These are phyloP conservation scores for Naganishia vishniacii DNA, from an alignment of 768 basidiomycete species.

Conservation along the genomic window DNA sequence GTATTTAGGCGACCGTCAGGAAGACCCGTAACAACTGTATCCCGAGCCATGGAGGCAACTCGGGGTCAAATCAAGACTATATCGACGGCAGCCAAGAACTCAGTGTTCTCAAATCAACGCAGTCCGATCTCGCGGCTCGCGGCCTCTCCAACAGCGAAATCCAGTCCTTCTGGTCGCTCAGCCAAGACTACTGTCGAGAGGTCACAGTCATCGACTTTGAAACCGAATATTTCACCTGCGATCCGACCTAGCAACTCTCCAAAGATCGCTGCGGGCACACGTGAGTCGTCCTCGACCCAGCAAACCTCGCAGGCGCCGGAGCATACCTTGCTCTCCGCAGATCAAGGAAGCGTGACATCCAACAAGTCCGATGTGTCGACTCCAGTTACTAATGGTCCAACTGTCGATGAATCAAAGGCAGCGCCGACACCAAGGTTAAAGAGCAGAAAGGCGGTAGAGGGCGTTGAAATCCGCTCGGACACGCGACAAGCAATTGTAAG, in stretches of 20 bases:
- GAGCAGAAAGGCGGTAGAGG: slow-evolving; percentile 19
- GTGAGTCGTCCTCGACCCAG: too few species aligned
- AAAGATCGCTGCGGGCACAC: too few species aligned
- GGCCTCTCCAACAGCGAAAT: background rate
- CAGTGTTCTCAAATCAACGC: slow-evolving; percentile 4
- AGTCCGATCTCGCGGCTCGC: background rate
- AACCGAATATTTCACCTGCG: too few species aligned
- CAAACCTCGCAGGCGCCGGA: too few species aligned
- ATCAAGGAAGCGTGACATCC: too few species aligned
- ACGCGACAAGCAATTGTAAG: slow-evolving; percentile 19
- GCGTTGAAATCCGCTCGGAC: slow-evolving; percentile 22
- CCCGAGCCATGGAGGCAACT: slow-evolving; percentile 16
- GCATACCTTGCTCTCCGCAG: too few species aligned
- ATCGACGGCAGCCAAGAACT: slow-evolving; percentile 7
- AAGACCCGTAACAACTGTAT: background rate
- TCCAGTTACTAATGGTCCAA: background rate
- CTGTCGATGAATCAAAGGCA: background rate
- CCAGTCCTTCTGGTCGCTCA: background rate
- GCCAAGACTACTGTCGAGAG: background rate
- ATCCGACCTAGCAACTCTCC: too few species aligned
- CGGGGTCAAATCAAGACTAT: slow-evolving; percentile 17
- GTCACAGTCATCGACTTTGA: too few species aligned
- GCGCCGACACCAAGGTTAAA: slow-evolving; percentile 7
- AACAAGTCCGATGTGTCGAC: background rate
- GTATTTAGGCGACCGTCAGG: slow-evolving; percentile 3